phyloP scores from a whole-genome alignment of 805 yeast genomes.

The Lachancea mirantina region DNA sequence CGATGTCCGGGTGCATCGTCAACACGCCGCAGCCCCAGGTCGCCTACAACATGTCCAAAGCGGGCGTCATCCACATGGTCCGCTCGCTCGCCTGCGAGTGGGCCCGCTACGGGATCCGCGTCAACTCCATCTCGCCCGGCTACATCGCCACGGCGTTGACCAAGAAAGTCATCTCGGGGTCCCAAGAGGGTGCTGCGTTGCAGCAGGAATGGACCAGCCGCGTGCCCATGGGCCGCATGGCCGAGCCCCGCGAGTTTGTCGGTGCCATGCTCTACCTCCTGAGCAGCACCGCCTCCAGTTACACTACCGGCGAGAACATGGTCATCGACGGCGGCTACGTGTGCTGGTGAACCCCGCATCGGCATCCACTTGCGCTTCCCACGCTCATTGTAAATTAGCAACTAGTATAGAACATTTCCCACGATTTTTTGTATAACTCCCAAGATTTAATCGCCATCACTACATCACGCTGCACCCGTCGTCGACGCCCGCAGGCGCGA shows the following conservation, averaged over 20 bases:
- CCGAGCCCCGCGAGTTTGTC: constrained; percentile 76
- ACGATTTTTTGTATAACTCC: too few species aligned
- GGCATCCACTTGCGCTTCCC: too few species aligned
- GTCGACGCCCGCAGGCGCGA: constrained; percentile 5
- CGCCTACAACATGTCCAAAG: constrained; percentile 80
- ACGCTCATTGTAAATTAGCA: too few species aligned
- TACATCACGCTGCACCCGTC: constrained; percentile 7
- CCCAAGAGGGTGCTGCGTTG: constrained; percentile 40
- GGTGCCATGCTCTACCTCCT: constrained; percentile 72
- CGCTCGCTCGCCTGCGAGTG: constrained; percentile 74
- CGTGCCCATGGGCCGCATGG: constrained; percentile 76
- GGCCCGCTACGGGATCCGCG: constrained; percentile 70
- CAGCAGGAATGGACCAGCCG: constrained; percentile 65
- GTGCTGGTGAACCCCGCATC: constrained; percentile 62
- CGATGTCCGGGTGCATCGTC: constrained; percentile 72
- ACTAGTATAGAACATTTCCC: too few species aligned
- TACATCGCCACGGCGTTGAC: constrained; percentile 76
- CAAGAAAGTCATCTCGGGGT: constrained; percentile 55
- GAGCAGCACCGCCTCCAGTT: constrained; percentile 59
- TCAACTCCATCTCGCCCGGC: constrained; percentile 74
- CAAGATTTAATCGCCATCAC: background rate
- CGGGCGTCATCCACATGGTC: constrained; percentile 77
- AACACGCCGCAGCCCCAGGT: constrained; percentile 75
- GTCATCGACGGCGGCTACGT: constrained; percentile 85
- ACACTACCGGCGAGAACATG: constrained; percentile 79